These are phyloP conservation scores for Candida jianshihensis DNA, from an alignment of 805 yeast species.

Conservation along the genomic window DNA sequence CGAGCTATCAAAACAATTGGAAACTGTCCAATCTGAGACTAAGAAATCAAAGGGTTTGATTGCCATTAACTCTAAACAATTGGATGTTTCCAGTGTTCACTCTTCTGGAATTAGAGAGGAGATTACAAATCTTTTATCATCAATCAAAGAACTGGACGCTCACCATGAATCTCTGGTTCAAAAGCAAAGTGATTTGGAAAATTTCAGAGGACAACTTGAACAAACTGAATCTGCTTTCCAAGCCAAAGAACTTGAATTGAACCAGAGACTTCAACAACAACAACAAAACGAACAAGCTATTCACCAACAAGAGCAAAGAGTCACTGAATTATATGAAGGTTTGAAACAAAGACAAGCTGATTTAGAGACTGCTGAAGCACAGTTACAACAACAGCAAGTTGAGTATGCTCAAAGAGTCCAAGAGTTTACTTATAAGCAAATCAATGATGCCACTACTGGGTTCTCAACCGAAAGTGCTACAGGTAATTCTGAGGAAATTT, in stretches of 20 bases:
- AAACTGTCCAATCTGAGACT: conserved; percentile 43
- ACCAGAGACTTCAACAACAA: conserved; percentile 26
- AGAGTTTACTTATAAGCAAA: conserved; percentile 32
- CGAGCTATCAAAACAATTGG: conserved; percentile 50
- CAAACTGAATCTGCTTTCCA: conserved; percentile 28
- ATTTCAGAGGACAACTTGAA: conserved; percentile 24
- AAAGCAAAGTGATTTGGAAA: conserved; percentile 28
- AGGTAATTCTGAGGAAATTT: neutral
- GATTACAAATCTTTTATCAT: conserved; percentile 25
- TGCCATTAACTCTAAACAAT: conserved; percentile 63
- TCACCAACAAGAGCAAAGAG: conserved; percentile 29
- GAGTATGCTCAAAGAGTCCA: conserved; percentile 33
- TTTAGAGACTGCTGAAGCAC: conserved; percentile 33
- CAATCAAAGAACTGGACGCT: conserved; percentile 29
- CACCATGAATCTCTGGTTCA: conserved; percentile 32
- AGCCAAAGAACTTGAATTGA: conserved; percentile 23
- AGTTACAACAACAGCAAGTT: conserved; percentile 30
- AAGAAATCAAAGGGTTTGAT: conserved; percentile 57
- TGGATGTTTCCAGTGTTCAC: conserved; percentile 53
- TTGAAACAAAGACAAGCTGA: conserved; percentile 29
- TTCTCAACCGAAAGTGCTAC: neutral
- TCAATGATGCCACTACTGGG: conserved; percentile 25
- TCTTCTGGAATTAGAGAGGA: conserved; percentile 37
- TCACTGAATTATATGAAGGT: conserved; percentile 28
- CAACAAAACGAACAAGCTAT: conserved; percentile 29